Conservation (phyloP, 164 flowering plant genomes). For the Piper longum region DNA sequence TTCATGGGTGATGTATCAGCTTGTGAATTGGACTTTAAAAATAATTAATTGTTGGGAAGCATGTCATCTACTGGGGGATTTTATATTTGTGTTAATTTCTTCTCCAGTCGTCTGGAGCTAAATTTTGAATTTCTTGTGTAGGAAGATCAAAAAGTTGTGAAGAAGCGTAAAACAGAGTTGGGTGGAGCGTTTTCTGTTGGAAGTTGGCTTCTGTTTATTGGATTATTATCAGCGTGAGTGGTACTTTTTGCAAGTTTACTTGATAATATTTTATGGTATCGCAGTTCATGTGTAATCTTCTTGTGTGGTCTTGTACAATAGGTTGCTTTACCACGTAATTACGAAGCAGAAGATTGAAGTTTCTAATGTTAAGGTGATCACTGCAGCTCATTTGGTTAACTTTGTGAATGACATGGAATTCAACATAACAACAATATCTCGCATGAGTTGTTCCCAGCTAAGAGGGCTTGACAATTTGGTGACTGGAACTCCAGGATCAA, state of each 20-base stretch:
- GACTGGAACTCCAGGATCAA: conserved; percentile 53
- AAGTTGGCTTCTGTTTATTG: conserved; percentile 78
- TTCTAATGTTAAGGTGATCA: conserved; percentile 64
- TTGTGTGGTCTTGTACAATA: conserved; percentile 23
- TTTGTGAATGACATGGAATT: conserved; percentile 81
- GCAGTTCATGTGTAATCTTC: conserved; percentile 6
- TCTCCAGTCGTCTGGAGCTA: not conserved
- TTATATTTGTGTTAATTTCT: not conserved
- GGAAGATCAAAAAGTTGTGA: conserved; percentile 74
- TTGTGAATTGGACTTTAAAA: too few species aligned
- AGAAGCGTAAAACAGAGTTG: conserved; percentile 88
- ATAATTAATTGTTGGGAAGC: not conserved
- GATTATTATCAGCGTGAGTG: conserved; percentile 86
- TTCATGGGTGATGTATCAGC: too few species aligned
- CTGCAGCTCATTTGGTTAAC: conserved; percentile 62
- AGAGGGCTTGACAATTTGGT: conserved; percentile 59
- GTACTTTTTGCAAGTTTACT: not conserved
- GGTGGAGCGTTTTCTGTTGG: conserved; percentile 90
- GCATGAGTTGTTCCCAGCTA: conserved; percentile 84
- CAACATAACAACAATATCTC: conserved; percentile 76
- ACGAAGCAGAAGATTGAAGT: conserved; percentile 72
- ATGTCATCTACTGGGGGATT: not conserved
- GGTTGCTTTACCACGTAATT: conserved; percentile 83
- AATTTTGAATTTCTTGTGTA: conserved; percentile 13
- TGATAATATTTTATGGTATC: not conserved